Percentiles rank a stretch among this genome's conserved stretches.
phyloP scores from a whole-genome alignment of 2,329 filamentous ascomycete species.

The Davidsoniella virescens region DNA sequence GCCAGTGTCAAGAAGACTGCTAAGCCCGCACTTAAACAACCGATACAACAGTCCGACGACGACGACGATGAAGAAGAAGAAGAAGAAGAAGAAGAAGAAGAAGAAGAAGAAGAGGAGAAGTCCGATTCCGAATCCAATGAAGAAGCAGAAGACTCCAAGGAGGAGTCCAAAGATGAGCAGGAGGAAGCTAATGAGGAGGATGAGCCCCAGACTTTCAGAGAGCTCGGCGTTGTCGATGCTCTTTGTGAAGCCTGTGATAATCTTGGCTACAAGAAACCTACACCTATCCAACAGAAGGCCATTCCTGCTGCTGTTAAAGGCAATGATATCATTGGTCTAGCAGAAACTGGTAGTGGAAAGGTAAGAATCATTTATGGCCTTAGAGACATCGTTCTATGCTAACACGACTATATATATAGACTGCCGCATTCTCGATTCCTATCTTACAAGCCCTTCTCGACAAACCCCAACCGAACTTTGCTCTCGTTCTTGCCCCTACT shows the following conservation, averaged over 20 bases:
- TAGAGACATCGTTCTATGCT: neutral
- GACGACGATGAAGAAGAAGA: conserved; percentile 3
- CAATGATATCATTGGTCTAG: conserved; percentile 80
- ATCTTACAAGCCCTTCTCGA: conserved; percentile 84
- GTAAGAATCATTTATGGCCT: neutral
- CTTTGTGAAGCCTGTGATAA: conserved; percentile 76
- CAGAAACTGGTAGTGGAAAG: conserved; percentile 90
- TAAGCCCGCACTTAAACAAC: neutral
- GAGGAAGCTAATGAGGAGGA: conserved; percentile 18
- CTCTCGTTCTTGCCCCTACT: conserved; percentile 82
- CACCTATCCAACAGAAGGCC: conserved; percentile 72
- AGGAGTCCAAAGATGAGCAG: conserved; percentile 3
- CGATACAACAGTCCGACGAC: neutral
- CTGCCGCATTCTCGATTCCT: conserved; percentile 82
- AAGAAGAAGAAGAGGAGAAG: conserved; percentile 1
- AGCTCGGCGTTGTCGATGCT: conserved; percentile 62
- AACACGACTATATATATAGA: conserved; percentile 24
- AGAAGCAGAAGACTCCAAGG: neutral
- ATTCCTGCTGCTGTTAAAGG: conserved; percentile 68
- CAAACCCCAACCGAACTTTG: conserved; percentile 70
- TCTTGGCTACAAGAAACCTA: conserved; percentile 71
- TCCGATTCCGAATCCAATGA: conserved; percentile 3
- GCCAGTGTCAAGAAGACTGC: neutral
- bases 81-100: conserved; percentile 1
- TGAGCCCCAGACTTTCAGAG: conserved; percentile 45